Conservation (phyloP, 768 basidiomycete genomes). For the Russula lepida region DNA sequence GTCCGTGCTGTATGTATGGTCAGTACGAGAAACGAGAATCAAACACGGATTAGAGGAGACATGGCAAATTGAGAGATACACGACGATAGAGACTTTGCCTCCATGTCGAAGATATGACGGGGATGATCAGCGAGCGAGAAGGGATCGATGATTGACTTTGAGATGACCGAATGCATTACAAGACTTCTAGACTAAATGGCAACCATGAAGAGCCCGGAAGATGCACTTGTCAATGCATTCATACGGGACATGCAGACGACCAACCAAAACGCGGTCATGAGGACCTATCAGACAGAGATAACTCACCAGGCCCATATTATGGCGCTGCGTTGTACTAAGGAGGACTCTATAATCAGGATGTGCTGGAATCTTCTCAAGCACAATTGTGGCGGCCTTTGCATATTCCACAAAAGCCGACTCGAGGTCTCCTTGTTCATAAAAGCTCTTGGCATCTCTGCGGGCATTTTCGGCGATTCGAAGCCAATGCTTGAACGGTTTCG, state of each 20-base stretch:
- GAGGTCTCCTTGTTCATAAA: conserved; percentile 41
- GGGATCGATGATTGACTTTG: background rate
- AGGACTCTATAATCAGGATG: conserved; percentile 57
- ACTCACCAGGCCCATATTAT: conserved; percentile 65
- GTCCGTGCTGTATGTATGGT: conserved; percentile 49
- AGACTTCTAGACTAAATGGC: background rate
- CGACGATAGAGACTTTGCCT: background rate
- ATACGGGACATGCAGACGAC: background rate
- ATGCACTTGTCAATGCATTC: background rate
- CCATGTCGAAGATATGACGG: background rate
- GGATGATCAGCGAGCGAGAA: background rate
- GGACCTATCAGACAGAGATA: conserved; percentile 1
- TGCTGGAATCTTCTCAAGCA: conserved; percentile 67
- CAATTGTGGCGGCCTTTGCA: conserved; percentile 67
- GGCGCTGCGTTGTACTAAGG: conserved; percentile 49
- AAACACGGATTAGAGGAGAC: background rate
- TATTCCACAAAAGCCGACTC: conserved; percentile 66
- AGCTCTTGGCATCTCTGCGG: conserved; percentile 33
- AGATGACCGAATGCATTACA: background rate
- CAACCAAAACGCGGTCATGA: background rate
- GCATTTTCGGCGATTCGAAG: conserved; percentile 57
- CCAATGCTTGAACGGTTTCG: conserved; percentile 55
- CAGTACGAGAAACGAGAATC: conserved; percentile 5
- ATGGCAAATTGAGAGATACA: background rate
- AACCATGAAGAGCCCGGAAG: background rate